These are phyloP conservation scores for Purpureocillium lavendulum DNA, from an alignment of 2,329 filamentous ascomycete species.

Conservation along the genomic window DNA sequence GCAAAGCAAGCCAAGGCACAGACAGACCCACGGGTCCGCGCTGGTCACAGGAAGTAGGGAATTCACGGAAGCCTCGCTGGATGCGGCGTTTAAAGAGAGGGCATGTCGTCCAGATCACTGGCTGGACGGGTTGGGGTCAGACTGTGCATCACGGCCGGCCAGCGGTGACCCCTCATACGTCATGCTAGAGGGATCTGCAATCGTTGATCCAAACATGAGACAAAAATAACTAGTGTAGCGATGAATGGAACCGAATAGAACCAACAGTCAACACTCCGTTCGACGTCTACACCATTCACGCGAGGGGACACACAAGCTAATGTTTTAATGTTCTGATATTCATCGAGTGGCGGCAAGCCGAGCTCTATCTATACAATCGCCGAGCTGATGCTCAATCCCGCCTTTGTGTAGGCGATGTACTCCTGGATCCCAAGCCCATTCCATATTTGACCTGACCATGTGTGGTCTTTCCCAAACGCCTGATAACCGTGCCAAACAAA, in stretches of 20 bases:
- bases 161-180: too few species aligned
- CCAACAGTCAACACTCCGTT: not conserved
- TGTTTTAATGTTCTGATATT: not conserved
- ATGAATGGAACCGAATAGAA: not conserved
- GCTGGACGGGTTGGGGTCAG: too few species aligned
- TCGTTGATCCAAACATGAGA: too few species aligned
- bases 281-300: not conserved
- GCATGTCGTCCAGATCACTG: too few species aligned
- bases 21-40: too few species aligned
- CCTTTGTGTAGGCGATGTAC: conserved; percentile 2
- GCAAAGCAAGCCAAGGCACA: too few species aligned
- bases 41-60: too few species aligned
- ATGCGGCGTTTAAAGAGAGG: too few species aligned
- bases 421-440: not conserved
- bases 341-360: conserved; percentile 4
- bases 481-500: not conserved
- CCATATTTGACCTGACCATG: conserved; percentile 1
- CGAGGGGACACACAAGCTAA: not conserved
- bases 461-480: conserved; percentile 5
- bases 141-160: too few species aligned
- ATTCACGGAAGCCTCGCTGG: too few species aligned
- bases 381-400: not conserved
- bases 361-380: conserved; percentile 6
- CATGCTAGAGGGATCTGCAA: too few species aligned
- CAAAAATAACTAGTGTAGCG: too few species aligned